Evolutionary conservation across 139 green algal species (phyloP).

Genomic region (Tetraselmis striata): DNA sequence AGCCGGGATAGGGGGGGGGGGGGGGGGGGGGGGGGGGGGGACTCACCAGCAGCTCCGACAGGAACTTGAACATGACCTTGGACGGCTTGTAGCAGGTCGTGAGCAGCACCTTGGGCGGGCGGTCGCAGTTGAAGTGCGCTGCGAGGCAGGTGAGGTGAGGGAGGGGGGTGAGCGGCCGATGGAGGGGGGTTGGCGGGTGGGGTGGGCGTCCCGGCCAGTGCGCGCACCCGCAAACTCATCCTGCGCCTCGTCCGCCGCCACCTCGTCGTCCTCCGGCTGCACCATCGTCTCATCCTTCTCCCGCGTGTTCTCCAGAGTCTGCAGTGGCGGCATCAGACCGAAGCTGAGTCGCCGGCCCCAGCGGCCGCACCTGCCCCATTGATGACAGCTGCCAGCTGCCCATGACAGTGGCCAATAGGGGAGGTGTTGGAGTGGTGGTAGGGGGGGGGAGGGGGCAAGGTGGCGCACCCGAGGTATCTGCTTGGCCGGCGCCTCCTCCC

Average conservation of each 20-base stretch:
- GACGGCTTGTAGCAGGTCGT: conserved; percentile 83
- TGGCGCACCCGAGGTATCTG: conserved; percentile 60
- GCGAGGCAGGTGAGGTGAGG: no score
- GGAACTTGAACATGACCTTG: conserved; percentile 74
- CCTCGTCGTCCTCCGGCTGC: conserved; percentile 64
- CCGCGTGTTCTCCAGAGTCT: conserved; percentile 85
- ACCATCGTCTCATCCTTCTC: conserved; percentile 80
- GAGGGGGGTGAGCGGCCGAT: not conserved
- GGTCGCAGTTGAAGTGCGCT: conserved; percentile 50
- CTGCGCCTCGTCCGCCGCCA: conserved; percentile 67
- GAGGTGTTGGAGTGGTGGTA: no score
- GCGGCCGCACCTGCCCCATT: no score
- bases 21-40: not conserved
- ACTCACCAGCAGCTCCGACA: conserved; percentile 73
- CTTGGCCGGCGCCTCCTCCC: conserved; percentile 57
- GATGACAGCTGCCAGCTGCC: no score
- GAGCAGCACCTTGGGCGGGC: conserved; percentile 81
- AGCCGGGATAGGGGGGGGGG: not conserved
- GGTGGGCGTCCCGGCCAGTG: no score
- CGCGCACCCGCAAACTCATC: conserved; percentile 82
- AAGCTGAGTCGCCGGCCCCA: no score
- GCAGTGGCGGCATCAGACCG: conserved; percentile 9
- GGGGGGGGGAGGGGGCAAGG: no score
- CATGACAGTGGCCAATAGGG: no score
- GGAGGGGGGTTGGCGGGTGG: not conserved